Evolutionary conservation across 164 flowering plant genomes (phyloP).

Genomic region (Nelumbo lutea): DNA sequence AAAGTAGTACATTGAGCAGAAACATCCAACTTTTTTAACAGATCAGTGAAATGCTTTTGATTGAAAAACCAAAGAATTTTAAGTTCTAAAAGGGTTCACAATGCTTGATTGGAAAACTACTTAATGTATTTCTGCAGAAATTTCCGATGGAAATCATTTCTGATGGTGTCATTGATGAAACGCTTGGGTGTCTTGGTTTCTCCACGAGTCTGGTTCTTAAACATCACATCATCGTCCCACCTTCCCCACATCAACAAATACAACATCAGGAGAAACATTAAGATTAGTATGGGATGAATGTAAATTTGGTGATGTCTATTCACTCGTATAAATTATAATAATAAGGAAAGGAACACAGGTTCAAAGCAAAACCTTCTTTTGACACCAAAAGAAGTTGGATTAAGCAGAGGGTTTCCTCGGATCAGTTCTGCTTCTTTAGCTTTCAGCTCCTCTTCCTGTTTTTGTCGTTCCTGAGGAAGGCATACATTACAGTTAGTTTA

Average conservation of each 20-base stretch:
- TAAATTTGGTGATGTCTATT: background rate
- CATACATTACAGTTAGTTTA: conserved; percentile 3
- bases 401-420: conserved; percentile 83
- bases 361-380: conserved; percentile 64
- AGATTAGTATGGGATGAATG: background rate
- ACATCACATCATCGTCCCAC: conserved; percentile 98
- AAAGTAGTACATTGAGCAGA: no score
- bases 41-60: no score
- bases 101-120: conserved; percentile 14
- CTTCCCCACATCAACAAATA: conserved; percentile 24
- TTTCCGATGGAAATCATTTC: conserved; percentile 89
- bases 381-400: conserved; percentile 62
- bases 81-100: background rate
- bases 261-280: background rate
- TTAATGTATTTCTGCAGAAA: conserved; percentile 96
- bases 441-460: conserved; percentile 80
- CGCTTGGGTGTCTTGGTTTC: conserved; percentile 86
- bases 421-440: conserved; percentile 82
- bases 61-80: background rate
- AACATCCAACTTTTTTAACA: no score
- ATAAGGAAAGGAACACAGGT: background rate
- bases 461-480: conserved; percentile 51
- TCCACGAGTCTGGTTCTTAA: conserved; percentile 96
- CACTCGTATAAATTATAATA: no score
- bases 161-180: conserved; percentile 91